A percentile compares a stretch with the other conserved stretches of the same genome.
These are phyloP conservation scores for Penicillium cosmopolitanum DNA, from an alignment of 495 filamentous ascomycete genomes.

Conservation along the genomic window DNA sequence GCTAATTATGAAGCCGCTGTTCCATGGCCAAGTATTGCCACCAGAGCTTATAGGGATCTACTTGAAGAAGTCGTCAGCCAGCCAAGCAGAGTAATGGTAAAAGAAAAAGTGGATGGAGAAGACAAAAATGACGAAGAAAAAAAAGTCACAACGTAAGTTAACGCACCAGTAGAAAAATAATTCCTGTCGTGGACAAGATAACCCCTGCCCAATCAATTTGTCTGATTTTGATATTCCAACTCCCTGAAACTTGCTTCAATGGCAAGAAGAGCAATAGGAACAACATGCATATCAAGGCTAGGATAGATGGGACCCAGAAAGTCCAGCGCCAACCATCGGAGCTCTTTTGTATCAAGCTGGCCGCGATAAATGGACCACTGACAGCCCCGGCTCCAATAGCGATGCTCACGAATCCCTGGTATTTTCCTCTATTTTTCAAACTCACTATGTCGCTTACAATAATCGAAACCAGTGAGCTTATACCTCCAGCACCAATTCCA, in stretches of 20 bases:
- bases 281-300: conserved; percentile 31
- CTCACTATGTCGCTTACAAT: conserved; percentile 49
- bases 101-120: not conserved
- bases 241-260: conserved; percentile 5
- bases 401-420: conserved; percentile 43
- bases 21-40: conserved; percentile 58
- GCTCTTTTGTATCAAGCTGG: conserved; percentile 14
- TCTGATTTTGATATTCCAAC: conserved; percentile 27
- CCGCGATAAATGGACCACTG: conserved; percentile 43
- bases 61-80: not conserved
- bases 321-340: conserved; percentile 13
- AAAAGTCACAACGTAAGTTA: not conserved
- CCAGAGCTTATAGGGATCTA: conserved; percentile 61
- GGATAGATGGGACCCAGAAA: conserved; percentile 15
- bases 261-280: conserved; percentile 1
- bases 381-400: conserved; percentile 41
- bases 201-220: conserved; percentile 59
- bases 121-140: not conserved
- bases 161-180: conserved; percentile 49
- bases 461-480: conserved; percentile 48
- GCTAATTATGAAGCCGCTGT: conserved; percentile 58
- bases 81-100: not conserved
- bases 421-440: conserved; percentile 42
- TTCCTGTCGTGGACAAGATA: conserved; percentile 45
- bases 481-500: conserved; percentile 51